A percentile compares a stretch with the other conserved stretches of the same genome.
Evolutionary conservation across 176 grass and related monocot genomes (phyloP).

Genomic region (Stipa capillata): DNA sequence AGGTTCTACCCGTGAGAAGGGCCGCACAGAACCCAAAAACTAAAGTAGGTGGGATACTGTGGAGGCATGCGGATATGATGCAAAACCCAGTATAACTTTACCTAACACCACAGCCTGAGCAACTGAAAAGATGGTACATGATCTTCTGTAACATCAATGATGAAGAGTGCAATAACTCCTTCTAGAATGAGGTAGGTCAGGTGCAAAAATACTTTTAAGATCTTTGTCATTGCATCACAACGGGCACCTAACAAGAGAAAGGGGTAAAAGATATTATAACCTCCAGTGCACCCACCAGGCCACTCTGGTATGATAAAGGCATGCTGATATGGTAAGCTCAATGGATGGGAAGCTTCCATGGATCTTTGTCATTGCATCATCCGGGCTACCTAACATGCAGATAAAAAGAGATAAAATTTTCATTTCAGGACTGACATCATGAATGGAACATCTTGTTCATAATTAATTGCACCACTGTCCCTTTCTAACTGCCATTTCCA

Average conservation of each 20-base stretch:
- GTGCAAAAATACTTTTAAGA: conserved; percentile 15
- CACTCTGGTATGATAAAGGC: conserved; percentile 21
- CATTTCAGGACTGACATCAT: conserved; percentile 19
- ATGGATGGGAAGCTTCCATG: conserved; percentile 41
- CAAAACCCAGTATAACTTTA: conserved; percentile 40
- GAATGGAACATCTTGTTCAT: conserved; percentile 10
- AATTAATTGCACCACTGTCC: conserved; percentile 16
- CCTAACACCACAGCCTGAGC: conserved; percentile 45
- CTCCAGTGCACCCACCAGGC: conserved; percentile 36
- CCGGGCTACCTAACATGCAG: conserved; percentile 44
- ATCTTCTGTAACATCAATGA: conserved; percentile 41
- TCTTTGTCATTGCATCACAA: conserved; percentile 43
- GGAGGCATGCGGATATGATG: conserved; percentile 44
- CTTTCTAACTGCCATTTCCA: conserved; percentile 21
- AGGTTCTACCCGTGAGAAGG: conserved; percentile 29
- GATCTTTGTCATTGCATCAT: conserved; percentile 45
- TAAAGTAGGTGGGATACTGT: conserved; percentile 34
- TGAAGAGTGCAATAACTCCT: conserved; percentile 31
- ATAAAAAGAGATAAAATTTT: conserved; percentile 19
- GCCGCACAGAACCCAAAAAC: conserved; percentile 18
- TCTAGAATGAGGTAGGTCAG: conserved; percentile 52
- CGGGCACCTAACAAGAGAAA: conserved; percentile 35
- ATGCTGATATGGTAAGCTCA: conserved; percentile 22
- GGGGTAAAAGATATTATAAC: conserved; percentile 29
- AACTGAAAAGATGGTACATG: conserved; percentile 38